Base-by-base conservation (phyloP, 1,284 basidiomycete genomes). In the Ganoderma resinaceum region DNA sequence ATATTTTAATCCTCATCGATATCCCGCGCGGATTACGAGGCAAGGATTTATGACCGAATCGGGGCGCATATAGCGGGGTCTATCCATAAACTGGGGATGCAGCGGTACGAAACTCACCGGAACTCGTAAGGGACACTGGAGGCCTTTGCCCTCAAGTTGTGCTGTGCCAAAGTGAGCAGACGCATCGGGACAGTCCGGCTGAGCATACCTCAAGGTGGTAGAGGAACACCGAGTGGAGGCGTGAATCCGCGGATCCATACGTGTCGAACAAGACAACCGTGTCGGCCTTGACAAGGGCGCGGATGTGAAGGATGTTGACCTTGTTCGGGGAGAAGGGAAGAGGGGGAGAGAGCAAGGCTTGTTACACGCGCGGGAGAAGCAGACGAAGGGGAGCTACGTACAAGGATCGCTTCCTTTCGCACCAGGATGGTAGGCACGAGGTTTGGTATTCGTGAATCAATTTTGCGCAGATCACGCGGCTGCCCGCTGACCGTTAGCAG, bases 401-500 rank as follows among this genome's bases (percentile, higher is more conserved):
- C 94, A 71, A 98, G 85, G 73, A 99, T 92, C 61, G 94, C 95
- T 78, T 95, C 91, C 76, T 91, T 91, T 70, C 97, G 87, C 53
- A 95, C 90, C 58, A 99, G 87, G 76, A 99, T 98, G 46, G 95
- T 96, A 38, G 97, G 97, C 18, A 99, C 95, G 66, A 97, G 88
- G 80, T 97, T 98, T 26, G 96, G 96, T 68, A 97, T 89, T 71
- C 96, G 87, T 16, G 95, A 96, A 83, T 99, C 97, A 75, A 99
- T 95, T 84, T 98, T 98, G 67, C 97, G 92, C 53, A 99, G 85
- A 82, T 99, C 97, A 84, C 97, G 93, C 72, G 96, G 94, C 93
- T 98, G 78, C 67, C 66, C 59, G 67, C 69, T 72, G 72, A 70
- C 65, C 12, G 42, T 75, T 23, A 77, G 69, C 52, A 53, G 46